Base-by-base conservation (phyloP, 1,139 yeast species). In the Candida tunisiensis region DNA sequence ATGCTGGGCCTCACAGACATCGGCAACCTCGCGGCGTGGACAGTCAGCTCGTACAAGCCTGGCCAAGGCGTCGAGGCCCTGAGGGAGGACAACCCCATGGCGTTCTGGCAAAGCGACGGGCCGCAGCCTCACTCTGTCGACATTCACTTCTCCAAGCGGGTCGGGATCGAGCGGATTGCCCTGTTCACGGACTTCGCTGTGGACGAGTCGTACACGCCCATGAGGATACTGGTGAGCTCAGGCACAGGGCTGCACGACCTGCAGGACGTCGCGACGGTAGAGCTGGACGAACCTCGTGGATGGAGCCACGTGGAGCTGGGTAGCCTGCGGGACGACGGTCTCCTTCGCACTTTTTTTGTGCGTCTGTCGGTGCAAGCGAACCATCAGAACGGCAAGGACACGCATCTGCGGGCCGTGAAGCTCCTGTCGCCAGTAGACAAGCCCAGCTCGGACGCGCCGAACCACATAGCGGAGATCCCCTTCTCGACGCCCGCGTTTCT, bases 101-200 rank as follows among this genome's bases (percentile, higher is more conserved):
- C 74, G 3, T 85, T 62, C 47, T 91, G 99, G 99, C 98, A 91
- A 48, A 78, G 93, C 28, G 98, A 91, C 48, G 98, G 96, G 18
- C 63, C 68, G n/a, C 83, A 75, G 39, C 98, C 98, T 0, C 98
- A 91, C 51, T 60, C 61, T 17, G 59, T 88, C 9, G 79, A 80
- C 27, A 66, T 83, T 3, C 91, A 73, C 42, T 91, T 91, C 47
- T 64, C 88, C 23, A 83, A 79, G 44, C 62, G 69, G 30, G 92
- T 85, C 5, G 60, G 73, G 13, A 54, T 91, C 4, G 72, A 74
- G 32, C 52, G 82, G 31, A 55, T 91, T 3, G 70, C 83, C 1
- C 47, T 91, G 11, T 91, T 74, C 59, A 59, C 74, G 25, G 71
- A 75, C 47, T 66, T 62, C 48, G 49, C 58, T 4, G 49, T 66